Base-by-base conservation (phyloP, 2,329 filamentous ascomycete species). In the Phaeosphaeria sp. region DNA sequence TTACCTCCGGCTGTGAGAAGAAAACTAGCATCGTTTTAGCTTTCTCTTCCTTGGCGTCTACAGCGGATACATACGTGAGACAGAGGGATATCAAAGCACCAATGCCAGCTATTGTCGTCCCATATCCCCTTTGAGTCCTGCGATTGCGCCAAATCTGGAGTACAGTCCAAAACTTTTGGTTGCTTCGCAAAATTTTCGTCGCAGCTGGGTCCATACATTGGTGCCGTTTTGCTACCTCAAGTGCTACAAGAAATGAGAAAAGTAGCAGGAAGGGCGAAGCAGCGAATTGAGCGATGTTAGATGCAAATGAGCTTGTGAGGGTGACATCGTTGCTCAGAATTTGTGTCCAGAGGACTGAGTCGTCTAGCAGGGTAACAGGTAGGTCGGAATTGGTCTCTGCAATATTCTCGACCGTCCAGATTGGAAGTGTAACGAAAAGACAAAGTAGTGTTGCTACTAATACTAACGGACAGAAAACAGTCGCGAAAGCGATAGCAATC, bases 221-320 rank as follows among this genome's bases (percentile, higher is more conserved):
- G n/a, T 30, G 36, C 43, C n/a, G 22, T 6, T 51, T 51, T 9
- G 49, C 21, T 6, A 43, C n/a, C 20, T 51, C 36, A 6, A 51
- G 49, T 3, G 49, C 36, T 11, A 51, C 36, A 43, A 51, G 49
- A 8, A 40, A 51, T 3, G 22, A 51, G 20, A 40, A 51, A 22
- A 51, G 49, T 8, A 43, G 36, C 1, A 51, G 36, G 25, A 51
- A 51, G 6, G 49, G 49, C 11, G 22, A 11, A 11, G 36, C 36
- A 18, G 49, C 49, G 13, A 51, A 13, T 13, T 51, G 36, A 2
- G 21, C 49, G 2, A 42, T 22, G 4, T 43, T 51, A 21, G 36
- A 42, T 2, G 36, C 49, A 15, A 51, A 43, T 5, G 49, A 51
- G 4, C 49, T 51, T 2, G 49, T 51, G 0, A 51, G 4, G 2